Percentiles rank a stretch among this genome's conserved stretches.
phyloP scores from a whole-genome alignment of 2,329 filamentous ascomycete genomes.

The Fusarium cyanostomum region DNA sequence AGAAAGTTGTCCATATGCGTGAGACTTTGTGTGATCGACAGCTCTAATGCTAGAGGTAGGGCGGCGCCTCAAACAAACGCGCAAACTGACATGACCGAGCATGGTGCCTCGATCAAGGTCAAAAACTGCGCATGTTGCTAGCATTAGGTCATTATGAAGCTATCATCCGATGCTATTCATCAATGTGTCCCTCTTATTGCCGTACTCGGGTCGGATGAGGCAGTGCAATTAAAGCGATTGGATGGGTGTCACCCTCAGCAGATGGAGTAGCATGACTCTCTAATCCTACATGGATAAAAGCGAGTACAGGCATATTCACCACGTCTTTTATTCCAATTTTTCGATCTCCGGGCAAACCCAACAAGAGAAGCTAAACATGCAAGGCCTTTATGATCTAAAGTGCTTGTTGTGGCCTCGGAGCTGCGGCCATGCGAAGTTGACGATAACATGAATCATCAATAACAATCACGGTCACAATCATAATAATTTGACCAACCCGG shows the following conservation, averaged over 20 bases:
- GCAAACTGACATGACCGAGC: neutral
- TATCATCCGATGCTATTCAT: neutral
- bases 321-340: neutral
- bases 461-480: neutral
- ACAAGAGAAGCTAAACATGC: neutral
- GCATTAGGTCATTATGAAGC: neutral
- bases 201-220: neutral
- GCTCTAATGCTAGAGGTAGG: neutral
- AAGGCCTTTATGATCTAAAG: neutral
- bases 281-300: no score
- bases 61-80: neutral
- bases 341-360: neutral
- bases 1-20: neutral
- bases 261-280: no score
- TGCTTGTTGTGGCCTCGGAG: conserved; percentile 5
- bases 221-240: neutral
- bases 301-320: neutral
- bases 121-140: neutral
- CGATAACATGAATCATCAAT: neutral
- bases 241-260: neutral
- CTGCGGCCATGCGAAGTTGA: neutral
- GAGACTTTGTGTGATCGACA: neutral
- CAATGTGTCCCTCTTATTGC: neutral
- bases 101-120: neutral
- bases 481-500: neutral